Evolutionary conservation across 768 basidiomycete genomes (phyloP), one percentile per base, ranked within the genome.

Genomic region (Candolleomyces eurysporus): DNA sequence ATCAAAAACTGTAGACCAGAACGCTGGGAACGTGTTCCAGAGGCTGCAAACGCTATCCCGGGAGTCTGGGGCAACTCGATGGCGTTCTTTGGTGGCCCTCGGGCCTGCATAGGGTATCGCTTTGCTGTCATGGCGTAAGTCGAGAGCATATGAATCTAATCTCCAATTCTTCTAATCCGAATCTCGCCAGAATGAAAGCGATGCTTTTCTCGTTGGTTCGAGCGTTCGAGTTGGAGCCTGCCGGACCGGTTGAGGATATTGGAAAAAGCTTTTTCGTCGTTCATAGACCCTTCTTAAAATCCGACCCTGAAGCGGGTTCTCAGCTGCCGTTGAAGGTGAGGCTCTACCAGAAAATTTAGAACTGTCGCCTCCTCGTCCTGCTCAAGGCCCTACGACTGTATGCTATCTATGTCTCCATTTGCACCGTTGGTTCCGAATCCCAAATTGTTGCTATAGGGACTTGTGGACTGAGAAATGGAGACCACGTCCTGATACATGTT

Each of bases 51-150:
- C 4, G 64, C 65, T 0, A 72, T 89, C 31, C 88, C 88, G 3
- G 82, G 84, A 13, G 76, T 87, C 0, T 87, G 82, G 81, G 78
- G 81, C 10, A 80, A 87, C 64, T 66, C 82, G 58, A 64, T 88
- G 39, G 78, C 84, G 0, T 90, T 90, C 75, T 61, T 84, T 2
- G 84, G 82, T 32, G 88, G 88, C 8, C 82, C 85, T 14, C 78
- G 79, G 16, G 79, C 84, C 1, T 90, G 88, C 64, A 88, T 89
- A 30, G 87, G 87, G 0, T 88, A 83, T 66, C 81, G 84, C 3
- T 89, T 89, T 67, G 76, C 88, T 8, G 66, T 88, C n/a, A 70
- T 81, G n/a, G 85, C 85, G 84, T 85, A 58, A 52, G 84, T 78
- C 17, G 36, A 1, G 11, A 36, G 36, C 17, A 19, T 19, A 17